These are phyloP conservation scores for Mucor racemosus DNA, from an alignment of 371 early-diverging fungal species.

Conservation along the genomic window DNA sequence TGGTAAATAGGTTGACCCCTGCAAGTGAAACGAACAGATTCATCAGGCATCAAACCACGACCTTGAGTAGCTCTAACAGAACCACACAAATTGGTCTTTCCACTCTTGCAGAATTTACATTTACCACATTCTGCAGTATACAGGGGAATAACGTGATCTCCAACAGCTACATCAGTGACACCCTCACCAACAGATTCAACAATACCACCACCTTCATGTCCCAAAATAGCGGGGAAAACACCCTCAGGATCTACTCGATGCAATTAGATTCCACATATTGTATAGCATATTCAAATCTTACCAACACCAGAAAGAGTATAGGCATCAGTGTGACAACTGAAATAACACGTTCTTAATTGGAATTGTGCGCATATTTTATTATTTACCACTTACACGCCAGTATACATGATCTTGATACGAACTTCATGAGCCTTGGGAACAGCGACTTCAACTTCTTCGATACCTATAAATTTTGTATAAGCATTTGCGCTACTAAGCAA, in stretches of 20 bases:
- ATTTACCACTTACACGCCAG: slow-evolving; percentile 78
- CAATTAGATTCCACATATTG: not conserved
- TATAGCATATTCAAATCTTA: slow-evolving; percentile 24
- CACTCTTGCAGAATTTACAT: slow-evolving; percentile 95
- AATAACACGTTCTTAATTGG: not conserved
- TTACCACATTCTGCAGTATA: slow-evolving; percentile 92
- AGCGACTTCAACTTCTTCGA: slow-evolving; percentile 92
- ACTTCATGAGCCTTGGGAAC: slow-evolving; percentile 96
- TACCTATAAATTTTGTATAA: slow-evolving; percentile 47
- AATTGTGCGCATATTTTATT: not conserved
- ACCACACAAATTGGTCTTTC: slow-evolving; percentile 96
- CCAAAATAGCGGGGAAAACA: slow-evolving; percentile 90
- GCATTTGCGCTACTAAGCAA: no score
- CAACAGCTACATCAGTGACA: slow-evolving; percentile 86
- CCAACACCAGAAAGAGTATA: slow-evolving; percentile 92
- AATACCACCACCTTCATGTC: slow-evolving; percentile 95
- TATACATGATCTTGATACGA: slow-evolving; percentile 88
- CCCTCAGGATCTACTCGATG: slow-evolving; percentile 77
- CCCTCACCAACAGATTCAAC: slow-evolving; percentile 97
- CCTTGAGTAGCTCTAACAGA: slow-evolving; percentile 93
- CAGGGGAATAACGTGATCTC: slow-evolving; percentile 96
- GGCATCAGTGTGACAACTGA: slow-evolving; percentile 90
- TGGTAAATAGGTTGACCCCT: slow-evolving; percentile 88
- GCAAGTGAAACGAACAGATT: slow-evolving; percentile 92
- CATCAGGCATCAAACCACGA: slow-evolving; percentile 94